Conservation (phyloP, 257 asterid species). For the Phtheirospermum japonicum region DNA sequence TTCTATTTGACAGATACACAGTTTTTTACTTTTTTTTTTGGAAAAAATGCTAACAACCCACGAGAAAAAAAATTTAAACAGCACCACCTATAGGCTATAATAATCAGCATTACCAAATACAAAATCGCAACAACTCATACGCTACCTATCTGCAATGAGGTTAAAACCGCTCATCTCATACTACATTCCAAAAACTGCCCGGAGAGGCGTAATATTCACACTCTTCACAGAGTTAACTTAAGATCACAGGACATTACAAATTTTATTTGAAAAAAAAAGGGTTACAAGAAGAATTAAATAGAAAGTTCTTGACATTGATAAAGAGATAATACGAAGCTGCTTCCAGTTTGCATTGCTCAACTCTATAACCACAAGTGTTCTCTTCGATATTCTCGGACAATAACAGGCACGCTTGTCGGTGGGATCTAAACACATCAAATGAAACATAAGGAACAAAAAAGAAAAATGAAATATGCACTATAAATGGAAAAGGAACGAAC, state of each 20-base stretch:
- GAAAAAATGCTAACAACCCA: too few species aligned
- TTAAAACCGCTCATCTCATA: slow-evolving; percentile 19
- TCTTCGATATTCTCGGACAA: slow-evolving; percentile 68
- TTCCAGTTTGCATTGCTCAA: slow-evolving; percentile 19
- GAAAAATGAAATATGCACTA: background rate
- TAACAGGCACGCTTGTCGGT: slow-evolving; percentile 83
- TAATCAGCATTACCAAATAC: background rate
- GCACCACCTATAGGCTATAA: too few species aligned
- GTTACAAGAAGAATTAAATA: slow-evolving; percentile 12
- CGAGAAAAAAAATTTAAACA: too few species aligned
- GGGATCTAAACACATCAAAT: slow-evolving; percentile 57
- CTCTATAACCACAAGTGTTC: slow-evolving; percentile 63
- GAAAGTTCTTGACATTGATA: background rate
- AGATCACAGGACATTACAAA: slow-evolving; percentile 22
- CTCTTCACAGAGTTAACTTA: slow-evolving; percentile 67
- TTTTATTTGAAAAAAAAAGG: slow-evolving; percentile 27
- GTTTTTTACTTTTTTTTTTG: too few species aligned
- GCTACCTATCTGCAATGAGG: background rate
- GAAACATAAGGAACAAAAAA: slow-evolving; percentile 15
- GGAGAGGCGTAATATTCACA: slow-evolving; percentile 70
- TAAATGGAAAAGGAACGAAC: background rate
- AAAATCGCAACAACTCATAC: background rate
- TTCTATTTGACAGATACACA: too few species aligned
- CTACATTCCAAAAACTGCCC: slow-evolving; percentile 42
- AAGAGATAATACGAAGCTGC: slow-evolving; percentile 11